Evolutionary conservation across 202 grass and related monocot genomes (phyloP), one percentile per base, ranked within the genome.

Genomic region (Zizania palustris): DNA sequence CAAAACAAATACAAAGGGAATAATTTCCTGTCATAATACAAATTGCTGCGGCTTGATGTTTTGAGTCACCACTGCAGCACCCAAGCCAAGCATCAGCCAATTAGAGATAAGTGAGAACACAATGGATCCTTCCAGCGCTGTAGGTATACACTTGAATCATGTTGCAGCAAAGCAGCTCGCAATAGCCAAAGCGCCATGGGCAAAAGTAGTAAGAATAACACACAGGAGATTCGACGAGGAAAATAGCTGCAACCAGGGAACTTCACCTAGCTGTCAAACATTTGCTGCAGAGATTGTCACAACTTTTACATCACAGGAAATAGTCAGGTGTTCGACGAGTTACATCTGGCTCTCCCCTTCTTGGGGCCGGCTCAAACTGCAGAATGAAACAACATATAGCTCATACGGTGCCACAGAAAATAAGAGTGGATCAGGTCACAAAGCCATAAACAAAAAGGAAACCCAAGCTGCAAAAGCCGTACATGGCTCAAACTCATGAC

Each of bases 241-340:
- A 89, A 89, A 68, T 86, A 88, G 91, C 72, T 87, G 84, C 88
- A 65, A 82, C 90, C 83, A 84, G 62, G 79, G 88, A 91, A 87
- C 75, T 80, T 78, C 79, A 77, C 74, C 75, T 75, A 88, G 80
- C 73, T 84, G 89, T 73, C 80, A 80, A 64, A 88, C 83, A 75
- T 73, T 80, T 84, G 87, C 86, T 86, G 74, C 71, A 83, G 66
- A 79, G 77, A 87, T 41, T 62, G 39, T 73, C 80, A 82, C 48
- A 41, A 46, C 16, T 56, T 74, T 76, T 66, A 39, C 76, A 82
- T 93, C 86, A 97, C 80, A 97, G 91, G 83, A 97, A 97, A 77
- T 97, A 97, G 82, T 97, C 91, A 74, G 91, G 94, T 34, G 94
- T 97, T 89, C 94, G 93, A 84, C 94, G 94, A 76, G 94, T 97